Base-by-base conservation (phyloP, 768 basidiomycete species). In the Pisolithus marmoratus region DNA sequence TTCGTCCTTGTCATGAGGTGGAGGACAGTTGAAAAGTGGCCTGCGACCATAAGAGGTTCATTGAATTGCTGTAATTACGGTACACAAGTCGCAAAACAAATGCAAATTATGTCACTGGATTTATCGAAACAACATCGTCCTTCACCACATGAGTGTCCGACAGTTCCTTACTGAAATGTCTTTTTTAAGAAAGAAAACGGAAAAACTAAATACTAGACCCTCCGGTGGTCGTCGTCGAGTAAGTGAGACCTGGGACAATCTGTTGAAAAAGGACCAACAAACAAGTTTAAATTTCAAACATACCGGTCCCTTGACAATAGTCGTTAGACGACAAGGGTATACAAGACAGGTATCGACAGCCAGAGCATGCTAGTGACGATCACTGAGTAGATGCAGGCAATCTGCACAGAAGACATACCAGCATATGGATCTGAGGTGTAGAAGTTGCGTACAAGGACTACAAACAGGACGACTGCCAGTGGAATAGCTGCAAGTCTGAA, bases 261-360 rank as follows among this genome's bases (percentile, higher is more conserved):
- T 26, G 31, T 45, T 58, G 23, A 63, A 53, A 20, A 47, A n/a
- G n/a, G 34, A 38, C 44, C 17, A 15, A 11, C 42, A 19, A 22
- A 9, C 2, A 38, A 3, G 11, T 11, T n/a, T 31, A 34, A 20
- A 22, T 12, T 14, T 11, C 6, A 49, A 46, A 45, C 60, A 53
- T 29, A 70, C 67, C 74, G 26, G 66, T 78, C 69, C 75, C 77
- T 65, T 74, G 62, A 60, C 88, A 91, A 52, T 84, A 69, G 60
- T 85, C 81, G 55, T 90, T 91, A 1, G 78, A 70, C 31, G 74
- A 67, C 7, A 85, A 87, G 1, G 94, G 94, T 65, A 94, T 82
- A 60, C 94, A 96, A 2, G 90, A 93, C 5, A 96, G 71, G 66
- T 90, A 96, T 46, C 90, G 82, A 65, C 94, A 96, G 57, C 93